Conservation (phyloP, 1,284 basidiomycete genomes). For the Heliocybe sulcata region DNA sequence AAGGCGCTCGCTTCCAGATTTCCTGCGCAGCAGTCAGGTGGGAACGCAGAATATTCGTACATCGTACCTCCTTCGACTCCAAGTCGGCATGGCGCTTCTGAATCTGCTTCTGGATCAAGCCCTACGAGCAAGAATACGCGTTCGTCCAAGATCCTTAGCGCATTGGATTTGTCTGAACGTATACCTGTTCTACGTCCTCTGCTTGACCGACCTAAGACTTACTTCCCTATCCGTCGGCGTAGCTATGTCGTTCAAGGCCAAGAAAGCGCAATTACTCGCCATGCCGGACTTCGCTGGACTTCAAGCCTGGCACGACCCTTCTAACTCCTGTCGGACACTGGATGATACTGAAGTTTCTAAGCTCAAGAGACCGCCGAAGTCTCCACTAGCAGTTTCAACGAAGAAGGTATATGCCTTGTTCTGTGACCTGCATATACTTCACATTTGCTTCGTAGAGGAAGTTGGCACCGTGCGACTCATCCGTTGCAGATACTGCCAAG, state of each 20-base stretch:
- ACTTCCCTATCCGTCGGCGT: background rate
- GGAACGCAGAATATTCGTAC: background rate
- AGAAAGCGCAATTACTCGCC: background rate
- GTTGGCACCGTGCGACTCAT: too few relatives aligned
- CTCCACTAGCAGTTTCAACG: too few relatives aligned
- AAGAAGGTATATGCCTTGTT: too few relatives aligned
- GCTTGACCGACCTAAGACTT: background rate
- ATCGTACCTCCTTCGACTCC: background rate
- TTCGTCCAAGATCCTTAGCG: background rate
- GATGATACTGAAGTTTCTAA: too few relatives aligned
- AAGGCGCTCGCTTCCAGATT: background rate
- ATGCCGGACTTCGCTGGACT: background rate
- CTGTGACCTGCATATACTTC: too few relatives aligned
- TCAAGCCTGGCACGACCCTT: background rate
- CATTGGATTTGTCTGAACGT: slow-evolving; percentile 1
- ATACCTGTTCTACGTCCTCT: background rate
- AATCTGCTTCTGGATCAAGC: background rate
- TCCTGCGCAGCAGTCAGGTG: background rate
- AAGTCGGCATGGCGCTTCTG: background rate
- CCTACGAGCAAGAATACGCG: background rate
- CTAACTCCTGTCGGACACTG: too few relatives aligned
- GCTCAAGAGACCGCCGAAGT: too few relatives aligned
- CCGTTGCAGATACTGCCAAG: too few relatives aligned
- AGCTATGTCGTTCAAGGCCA: background rate
- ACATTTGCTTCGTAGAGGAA: too few relatives aligned